Conservation (phyloP, 768 basidiomycete genomes). For the Daedaleopsis nitida region DNA sequence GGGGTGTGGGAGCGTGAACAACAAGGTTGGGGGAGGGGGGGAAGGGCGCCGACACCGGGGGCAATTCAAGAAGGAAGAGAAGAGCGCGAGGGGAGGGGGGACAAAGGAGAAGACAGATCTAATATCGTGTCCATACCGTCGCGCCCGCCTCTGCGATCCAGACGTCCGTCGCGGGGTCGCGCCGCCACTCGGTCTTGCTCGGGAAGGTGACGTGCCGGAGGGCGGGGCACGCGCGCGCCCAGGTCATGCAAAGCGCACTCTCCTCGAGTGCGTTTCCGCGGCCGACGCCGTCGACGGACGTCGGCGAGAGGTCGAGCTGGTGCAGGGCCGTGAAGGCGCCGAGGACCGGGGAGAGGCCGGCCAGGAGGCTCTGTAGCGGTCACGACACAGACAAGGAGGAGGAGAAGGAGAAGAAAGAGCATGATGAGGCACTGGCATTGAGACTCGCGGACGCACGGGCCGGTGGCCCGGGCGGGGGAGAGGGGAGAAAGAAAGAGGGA, state of each 20-base stretch:
- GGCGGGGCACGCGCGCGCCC: constrained; percentile 55
- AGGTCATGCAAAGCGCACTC: constrained; percentile 51
- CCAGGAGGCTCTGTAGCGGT: constrained; percentile 50
- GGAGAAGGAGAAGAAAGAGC: not conserved
- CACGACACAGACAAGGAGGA: constrained; percentile 3
- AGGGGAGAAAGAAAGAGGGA: not conserved
- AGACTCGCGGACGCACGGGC: not conserved
- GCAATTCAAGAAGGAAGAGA: not conserved
- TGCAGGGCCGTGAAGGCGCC: constrained; percentile 49
- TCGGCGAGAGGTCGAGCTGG: constrained; percentile 63
- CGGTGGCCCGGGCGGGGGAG: not conserved
- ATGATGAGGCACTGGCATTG: not conserved
- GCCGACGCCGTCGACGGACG: constrained; percentile 49
- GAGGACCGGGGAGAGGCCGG: constrained; percentile 60
- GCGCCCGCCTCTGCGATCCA: constrained; percentile 34
- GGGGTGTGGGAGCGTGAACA: no score
- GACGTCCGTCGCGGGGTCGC: constrained; percentile 28
- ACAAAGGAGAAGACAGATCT: not conserved
- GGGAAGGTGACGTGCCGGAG: constrained; percentile 58
- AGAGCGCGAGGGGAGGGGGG: no score
- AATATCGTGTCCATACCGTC: constrained; percentile 19
- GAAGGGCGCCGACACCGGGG: not conserved
- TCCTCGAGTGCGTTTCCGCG: constrained; percentile 47
- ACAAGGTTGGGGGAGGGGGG: not conserved
- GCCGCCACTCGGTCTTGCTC: constrained; percentile 53